Evolutionary conservation across 192 early-diverging fungal species (phyloP).

Genomic region (Podila clonocystis): DNA sequence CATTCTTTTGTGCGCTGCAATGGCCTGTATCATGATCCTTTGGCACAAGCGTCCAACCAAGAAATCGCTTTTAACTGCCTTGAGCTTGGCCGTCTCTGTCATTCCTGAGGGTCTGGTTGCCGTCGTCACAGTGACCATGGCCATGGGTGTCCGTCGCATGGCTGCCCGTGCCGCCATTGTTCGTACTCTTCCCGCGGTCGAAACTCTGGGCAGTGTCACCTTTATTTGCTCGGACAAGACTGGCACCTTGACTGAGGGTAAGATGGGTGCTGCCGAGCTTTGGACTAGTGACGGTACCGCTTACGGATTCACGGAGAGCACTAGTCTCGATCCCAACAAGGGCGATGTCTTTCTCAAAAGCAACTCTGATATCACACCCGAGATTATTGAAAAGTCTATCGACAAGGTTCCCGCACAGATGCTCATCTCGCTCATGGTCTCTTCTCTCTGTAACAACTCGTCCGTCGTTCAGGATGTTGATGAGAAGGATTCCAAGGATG

Average conservation of each 20-base stretch:
- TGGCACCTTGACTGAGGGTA: slow-evolving; percentile 95
- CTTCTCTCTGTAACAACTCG: slow-evolving; percentile 88
- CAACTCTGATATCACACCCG: slow-evolving; percentile 15
- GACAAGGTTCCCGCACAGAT: slow-evolving; percentile 59
- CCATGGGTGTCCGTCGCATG: slow-evolving; percentile 95
- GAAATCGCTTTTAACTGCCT: slow-evolving; percentile 82
- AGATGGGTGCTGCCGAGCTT: slow-evolving; percentile 91
- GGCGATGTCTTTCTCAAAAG: slow-evolving; percentile 50
- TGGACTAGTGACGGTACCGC: slow-evolving; percentile 77
- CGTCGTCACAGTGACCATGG: slow-evolving; percentile 98
- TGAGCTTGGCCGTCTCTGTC: slow-evolving; percentile 92
- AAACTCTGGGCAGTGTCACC: slow-evolving; percentile 94
- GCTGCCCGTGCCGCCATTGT: slow-evolving; percentile 88
- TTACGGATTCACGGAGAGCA: slow-evolving; percentile 72
- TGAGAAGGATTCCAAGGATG: slow-evolving; percentile 57
- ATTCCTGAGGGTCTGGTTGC: slow-evolving; percentile 98
- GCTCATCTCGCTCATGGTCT: slow-evolving; percentile 71
- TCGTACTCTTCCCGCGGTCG: slow-evolving; percentile 89
- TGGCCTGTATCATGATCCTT: slow-evolving; percentile 82
- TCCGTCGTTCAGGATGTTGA: slow-evolving; percentile 67
- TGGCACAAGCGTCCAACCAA: slow-evolving; percentile 70
- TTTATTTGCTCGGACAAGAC: slow-evolving; percentile 98
- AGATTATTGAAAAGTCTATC: slow-evolving; percentile 53
- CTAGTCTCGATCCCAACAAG: slow-evolving; percentile 56
- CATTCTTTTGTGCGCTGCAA: slow-evolving; percentile 78